These are phyloP conservation scores for Taxillus chinensis DNA, from an alignment of 164 flowering plant genomes.

Conservation along the genomic window DNA sequence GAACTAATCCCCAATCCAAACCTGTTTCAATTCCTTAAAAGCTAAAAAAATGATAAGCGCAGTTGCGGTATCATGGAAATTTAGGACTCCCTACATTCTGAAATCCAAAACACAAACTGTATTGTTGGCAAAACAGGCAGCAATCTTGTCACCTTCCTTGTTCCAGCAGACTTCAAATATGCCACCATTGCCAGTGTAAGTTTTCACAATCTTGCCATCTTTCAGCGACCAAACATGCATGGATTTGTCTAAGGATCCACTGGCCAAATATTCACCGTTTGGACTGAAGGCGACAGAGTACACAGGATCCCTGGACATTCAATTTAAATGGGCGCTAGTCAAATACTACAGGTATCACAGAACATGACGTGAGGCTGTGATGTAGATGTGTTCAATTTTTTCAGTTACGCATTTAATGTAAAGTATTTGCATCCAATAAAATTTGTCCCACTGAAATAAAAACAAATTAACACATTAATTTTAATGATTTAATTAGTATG, in stretches of 20 bases:
- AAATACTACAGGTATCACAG: background rate
- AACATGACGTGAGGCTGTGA: background rate
- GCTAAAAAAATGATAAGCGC: no score
- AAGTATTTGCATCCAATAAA: no score
- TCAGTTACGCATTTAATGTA: no score
- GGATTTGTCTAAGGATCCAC: conserved; percentile 81
- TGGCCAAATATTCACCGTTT: conserved; percentile 76
- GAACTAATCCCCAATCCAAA: no score
- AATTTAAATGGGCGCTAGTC: background rate
- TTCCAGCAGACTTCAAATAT: conserved; percentile 97
- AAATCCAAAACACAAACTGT: conserved; percentile 80
- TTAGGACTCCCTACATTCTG: conserved; percentile 38
- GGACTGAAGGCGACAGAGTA: conserved; percentile 96
- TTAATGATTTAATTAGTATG: no score
- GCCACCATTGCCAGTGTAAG: conserved; percentile 75
- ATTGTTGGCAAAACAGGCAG: conserved; percentile 81
- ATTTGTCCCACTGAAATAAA: no score
- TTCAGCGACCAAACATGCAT: conserved; percentile 80
- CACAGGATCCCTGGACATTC: conserved; percentile 65
- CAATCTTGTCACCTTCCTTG: conserved; percentile 84
- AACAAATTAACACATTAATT: no score
- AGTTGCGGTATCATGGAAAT: background rate
- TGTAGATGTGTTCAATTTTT: no score
- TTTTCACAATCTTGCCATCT: conserved; percentile 75
- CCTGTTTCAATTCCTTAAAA: no score